Base-by-base conservation (phyloP, 345 rosid species). In the Citrus maxima region DNA sequence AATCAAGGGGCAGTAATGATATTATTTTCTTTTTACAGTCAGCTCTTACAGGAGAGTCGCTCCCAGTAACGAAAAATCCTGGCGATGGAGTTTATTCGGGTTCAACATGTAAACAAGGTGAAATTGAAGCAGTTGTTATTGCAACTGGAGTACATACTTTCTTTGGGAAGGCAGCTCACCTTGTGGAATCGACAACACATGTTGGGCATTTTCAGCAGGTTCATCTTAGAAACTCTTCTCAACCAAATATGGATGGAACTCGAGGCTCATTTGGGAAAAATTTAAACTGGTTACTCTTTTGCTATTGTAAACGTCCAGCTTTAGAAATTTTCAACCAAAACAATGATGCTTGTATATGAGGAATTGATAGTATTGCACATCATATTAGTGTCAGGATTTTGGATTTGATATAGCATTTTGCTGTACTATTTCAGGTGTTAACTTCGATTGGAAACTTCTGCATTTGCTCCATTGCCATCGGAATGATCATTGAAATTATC, bases 111-210 rank as follows among this genome's bases (percentile, higher is more conserved):
- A 94, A 94, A 80, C 95, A 90, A 91, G 98, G 98, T 56, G 98
- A 95, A 74, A 90, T 95, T 28, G 98, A 95, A 85, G 98, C 97
- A 22, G 90, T 95, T 67, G 93, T 93, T 49, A 93, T 92, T 19
- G 98, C 97, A 1, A 94, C 98, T 19, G 98, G 98, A 75, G 97
- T 94, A 3, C 95, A 86, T 67, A 94, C 97, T 75, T 94, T 94
- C 94, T 94, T 94, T 19, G 97, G 98, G 56, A 94, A 90, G 82
- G 98, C 97, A 3, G 98, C 97, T 85, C 96, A 94, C 88, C 97
- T 94, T 79, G 97, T 94, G n/a, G 98, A 94, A 70, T 81, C 70
- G 74, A 94, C 98, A 32, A 90, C 87, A 6, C 95, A 94, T 74
- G 86, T 93, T 79, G 98, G 98, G 38, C 98, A 94, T 73, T 94